Conservation (phyloP, 2,329 filamentous ascomycete species). For the Alternaria panax region DNA sequence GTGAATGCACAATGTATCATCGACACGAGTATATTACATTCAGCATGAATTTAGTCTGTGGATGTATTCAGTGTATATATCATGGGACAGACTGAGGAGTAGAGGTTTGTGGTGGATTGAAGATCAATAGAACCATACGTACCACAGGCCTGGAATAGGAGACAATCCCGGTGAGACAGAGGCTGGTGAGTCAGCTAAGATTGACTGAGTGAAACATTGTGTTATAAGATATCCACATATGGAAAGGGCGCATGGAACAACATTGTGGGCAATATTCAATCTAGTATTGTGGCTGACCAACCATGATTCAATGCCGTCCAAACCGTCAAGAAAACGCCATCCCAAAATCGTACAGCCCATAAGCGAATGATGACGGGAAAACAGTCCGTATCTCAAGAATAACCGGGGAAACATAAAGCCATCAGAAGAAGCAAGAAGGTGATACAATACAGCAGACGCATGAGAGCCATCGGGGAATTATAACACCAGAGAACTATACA, state of each 20-base stretch:
- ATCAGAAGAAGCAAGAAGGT: constrained; percentile 25
- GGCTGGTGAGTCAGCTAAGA: background rate
- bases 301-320: constrained; percentile 36
- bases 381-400: constrained; percentile 6
- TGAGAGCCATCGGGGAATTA: constrained; percentile 15
- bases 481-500: constrained; percentile 42
- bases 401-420: constrained; percentile 11
- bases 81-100: background rate
- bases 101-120: background rate
- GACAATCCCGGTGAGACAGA: background rate
- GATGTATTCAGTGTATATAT: background rate
- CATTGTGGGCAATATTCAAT: background rate
- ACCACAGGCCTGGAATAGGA: background rate
- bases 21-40: background rate
- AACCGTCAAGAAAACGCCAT: constrained; percentile 29
- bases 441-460: constrained; percentile 36
- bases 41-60: background rate
- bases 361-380: constrained; percentile 24
- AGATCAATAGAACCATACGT: background rate
- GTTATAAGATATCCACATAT: background rate
- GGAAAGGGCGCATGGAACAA: background rate
- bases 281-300: constrained; percentile 6
- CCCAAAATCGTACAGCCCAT: constrained; percentile 33
- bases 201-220: background rate
- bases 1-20: constrained; percentile 9